A percentile compares a stretch with the other conserved stretches of the same genome.
Conservation (phyloP, 1,284 basidiomycete species). For the Ceratobasidium sp. region DNA sequence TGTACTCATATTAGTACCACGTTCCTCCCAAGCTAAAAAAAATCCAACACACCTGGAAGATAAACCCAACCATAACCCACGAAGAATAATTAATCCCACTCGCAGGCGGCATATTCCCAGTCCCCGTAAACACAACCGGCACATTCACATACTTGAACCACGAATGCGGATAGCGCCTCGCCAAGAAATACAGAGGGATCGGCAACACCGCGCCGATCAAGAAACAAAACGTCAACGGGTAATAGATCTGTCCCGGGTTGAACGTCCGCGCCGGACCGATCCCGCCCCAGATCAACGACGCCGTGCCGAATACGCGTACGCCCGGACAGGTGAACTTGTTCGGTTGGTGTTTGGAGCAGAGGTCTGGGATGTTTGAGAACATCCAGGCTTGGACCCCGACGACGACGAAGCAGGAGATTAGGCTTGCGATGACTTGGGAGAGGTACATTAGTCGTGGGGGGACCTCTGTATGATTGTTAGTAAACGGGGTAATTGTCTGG, state of each 20-base stretch:
- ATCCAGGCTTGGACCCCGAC: conserved; percentile 65
- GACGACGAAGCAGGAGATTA: conserved; percentile 62
- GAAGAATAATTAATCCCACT: conserved; percentile 68
- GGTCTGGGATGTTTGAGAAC: conserved; percentile 58
- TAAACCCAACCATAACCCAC: conserved; percentile 71
- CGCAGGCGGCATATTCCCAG: conserved; percentile 65
- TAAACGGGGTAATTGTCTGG: conserved; percentile 58
- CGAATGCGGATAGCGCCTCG: conserved; percentile 63
- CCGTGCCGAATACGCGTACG: conserved; percentile 61
- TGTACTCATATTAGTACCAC: no score
- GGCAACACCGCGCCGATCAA: conserved; percentile 65
- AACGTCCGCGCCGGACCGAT: conserved; percentile 64
- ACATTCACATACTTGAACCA: conserved; percentile 65
- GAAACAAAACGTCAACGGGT: conserved; percentile 65
- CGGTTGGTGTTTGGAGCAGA: conserved; percentile 54
- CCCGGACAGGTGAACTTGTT: conserved; percentile 60
- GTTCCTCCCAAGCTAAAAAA: no score
- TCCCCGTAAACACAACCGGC: conserved; percentile 66
- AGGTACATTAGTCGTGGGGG: conserved; percentile 65
- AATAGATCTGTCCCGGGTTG: conserved; percentile 62
- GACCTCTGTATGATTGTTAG: conserved; percentile 55
- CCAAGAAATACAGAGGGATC: conserved; percentile 57
- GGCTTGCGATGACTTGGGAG: conserved; percentile 62
- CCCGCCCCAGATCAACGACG: conserved; percentile 65
- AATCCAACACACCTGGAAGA: conserved; percentile 61